Conservation (phyloP, 768 basidiomycete species). For the Podaxis sp. region DNA sequence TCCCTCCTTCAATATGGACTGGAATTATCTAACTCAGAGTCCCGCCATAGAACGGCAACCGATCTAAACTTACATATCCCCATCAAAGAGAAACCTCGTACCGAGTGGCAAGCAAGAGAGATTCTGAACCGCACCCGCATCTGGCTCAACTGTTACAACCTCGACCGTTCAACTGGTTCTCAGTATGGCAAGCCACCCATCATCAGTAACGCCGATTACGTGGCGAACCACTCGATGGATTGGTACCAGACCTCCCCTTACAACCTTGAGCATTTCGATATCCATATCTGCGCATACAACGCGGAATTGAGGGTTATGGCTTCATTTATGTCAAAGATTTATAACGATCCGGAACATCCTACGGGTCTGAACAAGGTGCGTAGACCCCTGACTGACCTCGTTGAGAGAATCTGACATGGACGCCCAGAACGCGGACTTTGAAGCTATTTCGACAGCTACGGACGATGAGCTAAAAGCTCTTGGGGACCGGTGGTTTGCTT, state of each 20-base stretch:
- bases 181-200: constrained; percentile 88
- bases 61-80: constrained; percentile 88
- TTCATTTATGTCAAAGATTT: constrained; percentile 56
- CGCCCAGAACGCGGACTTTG: constrained; percentile 57
- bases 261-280: constrained; percentile 72
- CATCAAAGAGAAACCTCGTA: constrained; percentile 63
- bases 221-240: constrained; percentile 60
- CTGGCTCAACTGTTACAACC: constrained; percentile 88
- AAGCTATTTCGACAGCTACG: constrained; percentile 56
- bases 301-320: constrained; percentile 65
- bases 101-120: constrained; percentile 80
- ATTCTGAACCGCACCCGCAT: constrained; percentile 86
- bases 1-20: not conserved
- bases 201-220: constrained; percentile 73
- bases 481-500: constrained; percentile 50
- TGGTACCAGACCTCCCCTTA: constrained; percentile 70
- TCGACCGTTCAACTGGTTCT: constrained; percentile 84
- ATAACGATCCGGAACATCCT: constrained; percentile 70
- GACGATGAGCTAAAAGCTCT: constrained; percentile 65
- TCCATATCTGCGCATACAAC: constrained; percentile 77
- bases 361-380: constrained; percentile 72
- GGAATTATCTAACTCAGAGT: constrained; percentile 10
- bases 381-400: not conserved
- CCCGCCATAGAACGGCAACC: constrained; percentile 63
- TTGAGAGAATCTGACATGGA: not conserved